phyloP scores from a whole-genome alignment of 257 asterid species.

The Solanum chiquidenum region DNA sequence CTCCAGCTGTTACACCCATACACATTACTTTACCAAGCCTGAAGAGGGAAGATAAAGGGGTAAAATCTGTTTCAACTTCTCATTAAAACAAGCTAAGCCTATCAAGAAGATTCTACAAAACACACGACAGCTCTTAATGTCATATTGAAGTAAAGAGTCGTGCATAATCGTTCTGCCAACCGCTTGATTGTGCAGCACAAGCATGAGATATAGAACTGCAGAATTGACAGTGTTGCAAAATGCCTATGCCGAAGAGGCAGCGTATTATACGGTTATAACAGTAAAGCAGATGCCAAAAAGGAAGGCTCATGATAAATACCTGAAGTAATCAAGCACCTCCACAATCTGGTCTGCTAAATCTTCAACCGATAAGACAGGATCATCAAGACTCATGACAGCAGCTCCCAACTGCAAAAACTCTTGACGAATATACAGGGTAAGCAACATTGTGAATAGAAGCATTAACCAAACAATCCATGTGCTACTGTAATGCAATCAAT shows the following conservation, averaged over 20 bases:
- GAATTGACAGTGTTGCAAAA: not conserved
- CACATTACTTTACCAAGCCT: slow-evolving; percentile 95
- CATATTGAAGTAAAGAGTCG: not conserved
- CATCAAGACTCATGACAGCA: slow-evolving; percentile 18
- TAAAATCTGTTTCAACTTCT: not conserved
- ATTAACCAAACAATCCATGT: not conserved
- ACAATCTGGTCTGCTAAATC: slow-evolving; percentile 43
- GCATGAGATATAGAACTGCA: not conserved
- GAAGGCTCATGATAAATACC: slow-evolving; percentile 13
- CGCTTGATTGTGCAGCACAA: not conserved
- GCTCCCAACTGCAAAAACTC: slow-evolving; percentile 41
- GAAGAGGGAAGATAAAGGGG: slow-evolving; percentile 11
- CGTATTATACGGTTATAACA: not conserved
- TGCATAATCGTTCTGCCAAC: not conserved
- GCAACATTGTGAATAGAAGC: not conserved
- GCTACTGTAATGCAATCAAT: not conserved
- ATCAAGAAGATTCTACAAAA: not conserved
- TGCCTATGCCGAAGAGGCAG: not conserved
- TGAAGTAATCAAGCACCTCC: slow-evolving; percentile 38
- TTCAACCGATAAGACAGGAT: slow-evolving; percentile 28
- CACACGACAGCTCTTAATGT: not conserved
- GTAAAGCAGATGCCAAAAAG: not conserved
- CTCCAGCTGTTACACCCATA: slow-evolving; percentile 94
- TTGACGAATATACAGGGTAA: slow-evolving; percentile 9
- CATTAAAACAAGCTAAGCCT: not conserved